These are phyloP conservation scores for Gremmenia infestans DNA, from an alignment of 2,329 filamentous ascomycete species.

Conservation along the genomic window DNA sequence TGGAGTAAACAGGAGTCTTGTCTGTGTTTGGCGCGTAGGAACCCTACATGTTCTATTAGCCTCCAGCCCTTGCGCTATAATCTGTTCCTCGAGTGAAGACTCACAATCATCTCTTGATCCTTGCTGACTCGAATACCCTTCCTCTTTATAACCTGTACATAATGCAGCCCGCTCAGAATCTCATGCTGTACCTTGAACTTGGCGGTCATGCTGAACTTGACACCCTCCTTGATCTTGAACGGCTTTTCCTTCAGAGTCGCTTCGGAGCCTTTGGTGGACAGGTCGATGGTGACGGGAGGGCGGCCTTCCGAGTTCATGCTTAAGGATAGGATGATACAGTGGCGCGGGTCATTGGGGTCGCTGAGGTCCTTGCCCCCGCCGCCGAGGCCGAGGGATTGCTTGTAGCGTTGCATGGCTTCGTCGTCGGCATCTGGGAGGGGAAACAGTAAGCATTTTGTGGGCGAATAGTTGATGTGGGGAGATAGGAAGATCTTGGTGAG, in stretches of 20 bases:
- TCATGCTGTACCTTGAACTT: conserved; percentile 96
- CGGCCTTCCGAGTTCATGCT: conserved; percentile 83
- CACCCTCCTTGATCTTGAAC: conserved; percentile 96
- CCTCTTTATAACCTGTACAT: conserved; percentile 88
- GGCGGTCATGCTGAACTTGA: conserved; percentile 90
- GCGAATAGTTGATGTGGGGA: background rate
- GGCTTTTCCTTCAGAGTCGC: conserved; percentile 80
- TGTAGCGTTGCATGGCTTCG: conserved; percentile 95
- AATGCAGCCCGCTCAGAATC: conserved; percentile 91
- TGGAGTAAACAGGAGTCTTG: conserved; percentile 77
- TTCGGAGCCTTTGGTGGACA: conserved; percentile 69
- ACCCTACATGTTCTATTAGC: conserved; percentile 49
- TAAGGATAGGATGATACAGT: conserved; percentile 89
- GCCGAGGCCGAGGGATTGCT: conserved; percentile 86
- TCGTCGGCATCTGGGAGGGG: conserved; percentile 49
- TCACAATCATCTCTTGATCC: conserved; percentile 95
- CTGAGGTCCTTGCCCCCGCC: conserved; percentile 65
- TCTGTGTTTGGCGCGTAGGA: conserved; percentile 92
- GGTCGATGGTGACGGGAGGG: conserved; percentile 80
- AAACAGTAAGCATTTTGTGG: conserved; percentile 5
- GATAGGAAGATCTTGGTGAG: background rate
- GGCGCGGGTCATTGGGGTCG: conserved; percentile 76
- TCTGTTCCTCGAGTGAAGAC: conserved; percentile 31
- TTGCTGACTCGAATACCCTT: conserved; percentile 85
- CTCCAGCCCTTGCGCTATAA: background rate